Evolutionary conservation across 2,329 filamentous ascomycete genomes (phyloP).

Genomic region (Fusarium haematococcum): DNA sequence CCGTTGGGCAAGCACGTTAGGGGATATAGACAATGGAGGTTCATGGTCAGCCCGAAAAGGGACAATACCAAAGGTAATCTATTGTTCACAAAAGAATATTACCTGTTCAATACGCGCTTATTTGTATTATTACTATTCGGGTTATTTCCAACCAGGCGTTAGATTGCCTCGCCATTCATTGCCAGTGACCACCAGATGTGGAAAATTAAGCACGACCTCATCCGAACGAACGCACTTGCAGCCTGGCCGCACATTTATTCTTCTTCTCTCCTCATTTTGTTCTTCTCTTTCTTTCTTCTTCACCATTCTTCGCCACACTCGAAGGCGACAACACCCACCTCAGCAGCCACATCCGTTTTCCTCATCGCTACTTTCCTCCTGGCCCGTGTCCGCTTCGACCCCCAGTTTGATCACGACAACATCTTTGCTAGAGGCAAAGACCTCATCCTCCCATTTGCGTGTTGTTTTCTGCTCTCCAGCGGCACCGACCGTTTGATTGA

Average conservation of each 20-base stretch:
- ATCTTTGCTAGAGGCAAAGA: no score
- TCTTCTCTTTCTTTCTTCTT: background rate
- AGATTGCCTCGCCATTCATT: background rate
- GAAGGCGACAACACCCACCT: background rate
- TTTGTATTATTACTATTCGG: background rate
- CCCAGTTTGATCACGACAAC: no score
- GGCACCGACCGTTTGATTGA: no score
- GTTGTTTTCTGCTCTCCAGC: no score
- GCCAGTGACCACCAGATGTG: background rate
- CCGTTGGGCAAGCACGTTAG: background rate
- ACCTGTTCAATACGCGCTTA: background rate
- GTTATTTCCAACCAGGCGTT: background rate
- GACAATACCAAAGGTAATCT: background rate
- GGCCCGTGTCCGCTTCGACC: no score
- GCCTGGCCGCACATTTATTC: background rate
- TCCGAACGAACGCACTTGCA: background rate
- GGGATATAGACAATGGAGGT: background rate
- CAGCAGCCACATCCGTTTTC: background rate
- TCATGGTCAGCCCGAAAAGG: background rate
- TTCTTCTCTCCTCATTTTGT: background rate
- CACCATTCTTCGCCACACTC: background rate
- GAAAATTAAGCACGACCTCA: background rate
- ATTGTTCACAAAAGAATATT: background rate
- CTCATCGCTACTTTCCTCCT: background rate
- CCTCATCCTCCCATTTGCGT: no score